A percentile compares a stretch with the other conserved stretches of the same genome.
phyloP scores from a whole-genome alignment of 306 rosid species.

The Calophaca sinica region DNA sequence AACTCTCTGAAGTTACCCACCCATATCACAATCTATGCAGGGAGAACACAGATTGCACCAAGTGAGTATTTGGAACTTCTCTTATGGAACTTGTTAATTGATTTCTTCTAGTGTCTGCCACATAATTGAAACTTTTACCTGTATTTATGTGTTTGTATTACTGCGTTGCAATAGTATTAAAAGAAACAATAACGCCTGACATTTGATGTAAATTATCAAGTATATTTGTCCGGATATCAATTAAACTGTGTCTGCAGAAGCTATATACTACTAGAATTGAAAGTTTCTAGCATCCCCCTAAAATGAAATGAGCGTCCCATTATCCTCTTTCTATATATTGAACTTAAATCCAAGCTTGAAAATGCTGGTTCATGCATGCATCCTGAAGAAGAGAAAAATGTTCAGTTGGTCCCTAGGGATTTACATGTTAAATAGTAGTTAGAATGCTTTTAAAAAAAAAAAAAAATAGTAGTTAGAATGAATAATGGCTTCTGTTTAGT shows the following conservation, averaged over 20 bases:
- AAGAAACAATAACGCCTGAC: not conserved
- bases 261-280: not conserved
- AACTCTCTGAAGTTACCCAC: slow-evolving; percentile 81
- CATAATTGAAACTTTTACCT: not conserved
- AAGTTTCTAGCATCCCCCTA: too few relatives aligned
- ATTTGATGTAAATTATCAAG: not conserved
- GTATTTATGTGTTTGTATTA: slow-evolving; percentile 8
- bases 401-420: too few relatives aligned
- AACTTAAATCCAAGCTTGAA: not conserved
- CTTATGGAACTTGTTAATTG: not conserved
- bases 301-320: not conserved
- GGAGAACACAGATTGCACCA: slow-evolving; percentile 97
- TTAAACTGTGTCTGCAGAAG: slow-evolving; percentile 14
- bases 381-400: too few relatives aligned
- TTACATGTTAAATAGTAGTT: too few relatives aligned
- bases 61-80: slow-evolving; percentile 61
- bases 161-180: not conserved
- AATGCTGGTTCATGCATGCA: not conserved
- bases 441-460: too few relatives aligned
- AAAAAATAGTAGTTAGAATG: too few relatives aligned
- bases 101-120: not conserved
- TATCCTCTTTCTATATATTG: not conserved
- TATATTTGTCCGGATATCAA: slow-evolving; percentile 3
- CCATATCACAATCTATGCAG: slow-evolving; percentile 93
- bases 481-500: too few relatives aligned